Percentiles rank a stretch among this genome's conserved stretches.
Conservation (phyloP, 345 rosid species). For the Rhodamnia rubescens region DNA sequence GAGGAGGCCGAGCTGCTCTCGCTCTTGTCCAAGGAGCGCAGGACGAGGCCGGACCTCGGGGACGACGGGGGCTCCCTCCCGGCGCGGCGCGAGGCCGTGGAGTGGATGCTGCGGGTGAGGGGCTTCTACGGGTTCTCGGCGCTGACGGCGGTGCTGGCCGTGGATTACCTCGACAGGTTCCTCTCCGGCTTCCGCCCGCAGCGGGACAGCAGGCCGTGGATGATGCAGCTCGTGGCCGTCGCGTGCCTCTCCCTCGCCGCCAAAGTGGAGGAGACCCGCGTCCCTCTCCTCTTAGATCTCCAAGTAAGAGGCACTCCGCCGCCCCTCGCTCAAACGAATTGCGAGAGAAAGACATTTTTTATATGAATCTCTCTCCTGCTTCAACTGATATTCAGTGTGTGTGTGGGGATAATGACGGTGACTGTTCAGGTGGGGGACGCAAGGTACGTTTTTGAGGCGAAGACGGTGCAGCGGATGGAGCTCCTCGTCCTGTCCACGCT, state of each 20-base stretch:
- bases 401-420: background rate
- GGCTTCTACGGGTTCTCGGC: constrained; percentile 57
- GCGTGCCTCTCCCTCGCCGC: constrained; percentile 91
- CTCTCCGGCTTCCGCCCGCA: constrained; percentile 33
- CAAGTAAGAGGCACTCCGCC: constrained; percentile 32
- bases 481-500: constrained; percentile 76
- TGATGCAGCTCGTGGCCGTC: constrained; percentile 77
- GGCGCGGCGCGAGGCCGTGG: constrained; percentile 53
- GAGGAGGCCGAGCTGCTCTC: constrained; percentile 31
- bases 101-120: constrained; percentile 68
- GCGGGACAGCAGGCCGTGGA: constrained; percentile 68
- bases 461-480: constrained; percentile 93
- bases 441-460: constrained; percentile 69
- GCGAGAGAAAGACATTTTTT: background rate
- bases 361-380: background rate
- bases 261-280: constrained; percentile 83
- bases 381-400: background rate
- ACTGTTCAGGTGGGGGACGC: constrained; percentile 51
- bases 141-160: constrained; percentile 63
- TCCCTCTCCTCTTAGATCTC: constrained; percentile 72
- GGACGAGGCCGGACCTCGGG: constrained; percentile 5
- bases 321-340: background rate
- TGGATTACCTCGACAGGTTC: constrained; percentile 81
- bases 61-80: constrained; percentile 12
- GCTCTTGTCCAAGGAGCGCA: constrained; percentile 52